Conservation (phyloP, 83 land plant genomes). For the Isoetes engelmannii region DNA sequence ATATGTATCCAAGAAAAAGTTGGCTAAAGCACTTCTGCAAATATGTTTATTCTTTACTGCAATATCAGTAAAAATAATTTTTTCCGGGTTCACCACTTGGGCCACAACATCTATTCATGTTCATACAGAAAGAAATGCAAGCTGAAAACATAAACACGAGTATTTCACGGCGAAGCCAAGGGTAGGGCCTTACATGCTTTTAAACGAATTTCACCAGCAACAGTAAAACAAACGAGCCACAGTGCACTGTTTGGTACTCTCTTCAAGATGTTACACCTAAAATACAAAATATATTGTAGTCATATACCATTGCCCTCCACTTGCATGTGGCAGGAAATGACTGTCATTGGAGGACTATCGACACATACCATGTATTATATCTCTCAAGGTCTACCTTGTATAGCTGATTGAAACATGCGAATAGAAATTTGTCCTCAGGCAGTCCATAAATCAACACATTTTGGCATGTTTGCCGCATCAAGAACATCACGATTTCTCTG, state of each 20-base stretch:
- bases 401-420: constrained; percentile 97
- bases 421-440: constrained; percentile 88
- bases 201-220: constrained; percentile 89
- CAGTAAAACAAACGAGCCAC: constrained; percentile 95
- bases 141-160: constrained; percentile 3
- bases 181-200: constrained; percentile 63
- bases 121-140: not conserved
- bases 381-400: constrained; percentile 99
- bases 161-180: not conserved
- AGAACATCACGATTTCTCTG: constrained; percentile 93
- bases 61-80: constrained; percentile 97
- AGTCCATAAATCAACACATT: constrained; percentile 92
- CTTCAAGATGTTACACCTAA: constrained; percentile 92
- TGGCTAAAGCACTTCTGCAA: constrained; percentile 82
- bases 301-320: not conserved
- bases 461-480: constrained; percentile 63
- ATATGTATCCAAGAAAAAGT: constrained; percentile 93
- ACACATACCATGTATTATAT: constrained; percentile 67
- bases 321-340: not conserved
- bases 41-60: constrained; percentile 91
- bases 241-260: constrained; percentile 96
- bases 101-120: constrained; percentile 64
- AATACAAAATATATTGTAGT: not conserved
- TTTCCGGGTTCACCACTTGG: constrained; percentile 78
- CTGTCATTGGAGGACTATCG: no score